Percentiles rank a stretch among this genome's conserved stretches.
phyloP scores from a whole-genome alignment of 495 filamentous ascomycete species.

The Penicillium pulvis region DNA sequence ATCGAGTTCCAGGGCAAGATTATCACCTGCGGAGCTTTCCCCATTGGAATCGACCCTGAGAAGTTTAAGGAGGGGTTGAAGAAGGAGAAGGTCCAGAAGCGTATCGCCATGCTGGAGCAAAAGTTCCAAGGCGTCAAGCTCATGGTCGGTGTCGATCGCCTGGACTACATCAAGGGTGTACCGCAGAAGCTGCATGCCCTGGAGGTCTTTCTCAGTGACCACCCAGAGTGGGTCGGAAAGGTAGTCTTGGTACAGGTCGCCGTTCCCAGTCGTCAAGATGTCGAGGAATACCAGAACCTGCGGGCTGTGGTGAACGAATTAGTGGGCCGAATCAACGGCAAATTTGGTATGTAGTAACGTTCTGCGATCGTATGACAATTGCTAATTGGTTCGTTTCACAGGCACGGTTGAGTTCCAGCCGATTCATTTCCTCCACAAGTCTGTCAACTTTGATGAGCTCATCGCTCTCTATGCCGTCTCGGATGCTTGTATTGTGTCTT shows the following conservation, averaged over 20 bases:
- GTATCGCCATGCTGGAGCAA: constrained; percentile 79
- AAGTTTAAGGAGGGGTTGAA: constrained; percentile 88
- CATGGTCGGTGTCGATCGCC: constrained; percentile 92
- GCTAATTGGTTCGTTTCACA: constrained; percentile 20
- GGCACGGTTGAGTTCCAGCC: constrained; percentile 96
- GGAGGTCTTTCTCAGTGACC: constrained; percentile 93
- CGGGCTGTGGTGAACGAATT: constrained; percentile 92
- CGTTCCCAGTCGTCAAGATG: constrained; percentile 89
- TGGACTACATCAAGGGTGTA: constrained; percentile 98
- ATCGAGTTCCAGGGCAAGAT: constrained; percentile 83
- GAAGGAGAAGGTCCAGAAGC: constrained; percentile 81
- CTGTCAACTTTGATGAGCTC: constrained; percentile 87
- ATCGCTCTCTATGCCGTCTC: constrained; percentile 92
- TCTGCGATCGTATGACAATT: neutral
- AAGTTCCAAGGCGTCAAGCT: constrained; percentile 96
- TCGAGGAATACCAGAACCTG: constrained; percentile 97
- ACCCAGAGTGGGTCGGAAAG: constrained; percentile 97
- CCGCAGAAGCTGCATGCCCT: constrained; percentile 95
- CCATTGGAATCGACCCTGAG: constrained; percentile 95
- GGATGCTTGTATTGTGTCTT: constrained; percentile 92
- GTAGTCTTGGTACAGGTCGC: constrained; percentile 97
- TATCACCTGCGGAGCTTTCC: constrained; percentile 88
- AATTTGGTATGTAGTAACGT: constrained; percentile 63
- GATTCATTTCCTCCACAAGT: constrained; percentile 97
- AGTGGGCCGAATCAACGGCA: constrained; percentile 92